Conservation (phyloP, 352 stramenopile species). For the Phytophthora macrochlamydospora region DNA sequence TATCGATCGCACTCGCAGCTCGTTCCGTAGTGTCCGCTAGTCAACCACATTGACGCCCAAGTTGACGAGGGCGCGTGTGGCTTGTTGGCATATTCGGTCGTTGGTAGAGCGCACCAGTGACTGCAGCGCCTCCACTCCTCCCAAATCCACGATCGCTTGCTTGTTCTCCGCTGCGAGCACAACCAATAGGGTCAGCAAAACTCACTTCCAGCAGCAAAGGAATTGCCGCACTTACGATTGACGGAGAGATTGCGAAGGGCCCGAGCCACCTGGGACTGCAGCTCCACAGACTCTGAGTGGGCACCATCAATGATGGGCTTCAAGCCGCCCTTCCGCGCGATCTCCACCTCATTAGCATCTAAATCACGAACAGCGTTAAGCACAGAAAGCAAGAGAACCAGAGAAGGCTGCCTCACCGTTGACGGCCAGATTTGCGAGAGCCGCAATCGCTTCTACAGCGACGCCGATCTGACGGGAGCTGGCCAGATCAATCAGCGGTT, state of each 20-base stretch:
- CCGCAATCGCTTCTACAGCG: conserved; percentile 92
- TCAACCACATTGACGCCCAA: conserved; percentile 87
- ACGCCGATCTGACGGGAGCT: conserved; percentile 87
- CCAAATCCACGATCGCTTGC: conserved; percentile 84
- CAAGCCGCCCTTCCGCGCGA: conserved; percentile 87
- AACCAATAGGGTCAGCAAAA: conserved; percentile 1
- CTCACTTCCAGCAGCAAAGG: not conserved
- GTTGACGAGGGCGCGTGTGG: conserved; percentile 87
- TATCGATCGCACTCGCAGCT: not conserved
- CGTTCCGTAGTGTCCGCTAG: conserved; percentile 22
- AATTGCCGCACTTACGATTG: conserved; percentile 70
- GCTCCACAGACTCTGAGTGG: conserved; percentile 79
- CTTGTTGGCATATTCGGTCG: conserved; percentile 90
- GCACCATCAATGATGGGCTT: conserved; percentile 91
- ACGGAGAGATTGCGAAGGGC: conserved; percentile 95
- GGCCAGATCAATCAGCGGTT: conserved; percentile 81
- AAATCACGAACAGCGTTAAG: not conserved
- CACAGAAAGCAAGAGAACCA: conserved; percentile 6
- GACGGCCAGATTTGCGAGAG: conserved; percentile 94
- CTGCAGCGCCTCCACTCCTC: conserved; percentile 83
- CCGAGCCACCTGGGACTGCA: conserved; percentile 88
- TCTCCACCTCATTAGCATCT: conserved; percentile 94
- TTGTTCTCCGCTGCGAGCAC: conserved; percentile 83
- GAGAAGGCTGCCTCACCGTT: conserved; percentile 62
- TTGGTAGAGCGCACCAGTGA: conserved; percentile 79